These are phyloP conservation scores for Daldinia sp. DNA, from an alignment of 2,329 filamentous ascomycete species.

Conservation along the genomic window DNA sequence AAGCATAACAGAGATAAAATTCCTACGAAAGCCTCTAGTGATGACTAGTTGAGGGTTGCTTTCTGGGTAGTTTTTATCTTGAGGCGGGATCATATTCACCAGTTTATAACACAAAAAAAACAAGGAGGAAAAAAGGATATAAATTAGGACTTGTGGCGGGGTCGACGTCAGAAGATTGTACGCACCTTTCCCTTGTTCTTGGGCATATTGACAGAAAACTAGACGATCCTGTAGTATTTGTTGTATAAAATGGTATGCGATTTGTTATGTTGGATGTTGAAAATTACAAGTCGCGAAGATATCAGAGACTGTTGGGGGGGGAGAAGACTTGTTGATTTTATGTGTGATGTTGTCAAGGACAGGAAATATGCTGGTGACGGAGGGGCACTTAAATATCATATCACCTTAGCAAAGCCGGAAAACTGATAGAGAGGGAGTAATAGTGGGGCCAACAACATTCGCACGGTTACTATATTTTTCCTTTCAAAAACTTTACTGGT, in stretches of 20 bases:
- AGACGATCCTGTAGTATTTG: neutral
- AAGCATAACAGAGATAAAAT: neutral
- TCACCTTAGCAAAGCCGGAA: neutral
- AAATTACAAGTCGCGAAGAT: constrained; percentile 11
- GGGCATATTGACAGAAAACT: constrained; percentile 73
- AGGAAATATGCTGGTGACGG: constrained; percentile 45
- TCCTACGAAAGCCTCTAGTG: constrained; percentile 3
- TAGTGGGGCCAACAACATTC: constrained; percentile 9
- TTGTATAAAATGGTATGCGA: constrained; percentile 6
- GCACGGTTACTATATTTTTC: neutral
- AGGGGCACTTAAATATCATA: constrained; percentile 45
- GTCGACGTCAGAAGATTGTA: constrained; percentile 33
- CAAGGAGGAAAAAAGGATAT: constrained; percentile 21
- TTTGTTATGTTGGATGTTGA: constrained; percentile 9
- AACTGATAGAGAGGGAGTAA: constrained; percentile 36
- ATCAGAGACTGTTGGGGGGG: constrained; percentile 1
- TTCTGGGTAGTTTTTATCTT: constrained; percentile 6
- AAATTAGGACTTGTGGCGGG: constrained; percentile 30
- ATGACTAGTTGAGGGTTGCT: constrained; percentile 12
- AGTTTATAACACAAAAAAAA: constrained; percentile 19
- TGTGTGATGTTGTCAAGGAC: constrained; percentile 31
- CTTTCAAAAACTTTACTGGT: constrained; percentile 4
- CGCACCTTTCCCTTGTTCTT: constrained; percentile 99
- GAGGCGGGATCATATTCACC: constrained; percentile 2
- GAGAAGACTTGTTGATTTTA: constrained; percentile 33